Base-by-base conservation (phyloP, 2,329 filamentous ascomycete genomes). In the Trichoderma asperellum region DNA sequence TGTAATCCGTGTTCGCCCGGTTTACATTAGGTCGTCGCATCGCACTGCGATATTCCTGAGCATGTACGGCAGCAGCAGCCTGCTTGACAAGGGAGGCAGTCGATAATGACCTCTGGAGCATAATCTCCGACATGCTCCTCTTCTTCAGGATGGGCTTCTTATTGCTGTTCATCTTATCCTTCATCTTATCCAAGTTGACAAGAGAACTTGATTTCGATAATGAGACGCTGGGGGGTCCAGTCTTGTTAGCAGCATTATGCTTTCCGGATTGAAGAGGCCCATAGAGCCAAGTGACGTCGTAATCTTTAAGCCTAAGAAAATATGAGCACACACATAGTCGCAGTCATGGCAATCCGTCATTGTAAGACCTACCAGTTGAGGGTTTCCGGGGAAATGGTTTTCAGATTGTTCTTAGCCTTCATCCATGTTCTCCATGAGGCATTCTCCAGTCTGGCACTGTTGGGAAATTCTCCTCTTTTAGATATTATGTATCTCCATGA, bases 371-470 rank as follows among this genome's bases (percentile, higher is more conserved):
- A 97, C 95, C 96, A 99, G 81, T 98, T 97, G 68, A 99, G 84
- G 2, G 91, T 92, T 80, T 97, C 94, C 3, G 96, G 94, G 8
- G 93, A 94, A 27, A 98, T 89, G 0, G 95, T 98, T 77, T 89
- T 91, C 60, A 98, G 84, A 52, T 91, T 89, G 79, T 96, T 91
- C 81, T 97, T 97, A 60, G 92, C 87, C 81, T 98, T 98, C 78
- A 93, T 92, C 96, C 96, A 98, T 1, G 94, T 96, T 77, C 96
- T 88, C 96, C 96, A 99, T 0, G 94, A 97, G 3, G 96, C 96
- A 80, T 99, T 98, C 80, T 98, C 96, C 35, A 98, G 81, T 61
- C 96, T 86, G 40, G 90, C 90, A 43, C 91, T 88, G 78, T 97
- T 95, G 74, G 88, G 89, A 73, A 96, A 96, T 65, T 92, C 87